Evolutionary conservation across 73 alveolate species (phyloP).

Genomic region (Paramecium caudatum): DNA sequence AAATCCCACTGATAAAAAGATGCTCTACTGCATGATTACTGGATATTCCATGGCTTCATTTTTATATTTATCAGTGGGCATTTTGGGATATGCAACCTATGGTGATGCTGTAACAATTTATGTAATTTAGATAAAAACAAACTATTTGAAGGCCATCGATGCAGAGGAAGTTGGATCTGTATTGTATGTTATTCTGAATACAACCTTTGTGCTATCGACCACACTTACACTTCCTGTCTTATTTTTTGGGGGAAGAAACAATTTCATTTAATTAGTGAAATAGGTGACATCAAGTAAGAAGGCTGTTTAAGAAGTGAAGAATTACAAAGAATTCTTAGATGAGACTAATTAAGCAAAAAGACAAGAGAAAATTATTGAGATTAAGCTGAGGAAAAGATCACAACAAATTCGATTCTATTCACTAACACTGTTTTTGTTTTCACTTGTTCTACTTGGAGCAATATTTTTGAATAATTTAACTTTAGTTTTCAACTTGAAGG

Average conservation of each 20-base stretch:
- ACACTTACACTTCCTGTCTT: constrained; percentile 53
- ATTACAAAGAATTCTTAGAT: constrained; percentile 19
- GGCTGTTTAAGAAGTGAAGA: constrained; percentile 3
- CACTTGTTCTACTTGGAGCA: background rate
- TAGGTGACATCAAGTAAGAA: background rate
- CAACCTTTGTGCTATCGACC: constrained; percentile 35
- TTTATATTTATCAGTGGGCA: constrained; percentile 48
- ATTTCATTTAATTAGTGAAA: constrained; percentile 31
- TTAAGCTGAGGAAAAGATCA: background rate
- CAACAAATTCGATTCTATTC: background rate
- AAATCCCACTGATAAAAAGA: background rate
- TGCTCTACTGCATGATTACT: background rate
- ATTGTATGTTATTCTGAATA: constrained; percentile 36
- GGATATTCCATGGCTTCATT: constrained; percentile 67
- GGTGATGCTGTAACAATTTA: constrained; percentile 39
- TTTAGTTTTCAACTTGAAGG: constrained; percentile 21
- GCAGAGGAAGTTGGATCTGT: constrained; percentile 42
- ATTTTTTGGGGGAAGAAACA: constrained; percentile 63
- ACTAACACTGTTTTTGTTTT: background rate
- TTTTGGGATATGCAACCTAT: constrained; percentile 68
- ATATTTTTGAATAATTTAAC: constrained; percentile 36
- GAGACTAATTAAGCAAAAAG: background rate
- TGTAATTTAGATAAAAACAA: constrained; percentile 17
- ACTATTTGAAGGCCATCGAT: constrained; percentile 37
- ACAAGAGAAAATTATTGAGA: background rate